Conservation (phyloP, 768 basidiomycete genomes). For the Nidularia pulvinata region DNA sequence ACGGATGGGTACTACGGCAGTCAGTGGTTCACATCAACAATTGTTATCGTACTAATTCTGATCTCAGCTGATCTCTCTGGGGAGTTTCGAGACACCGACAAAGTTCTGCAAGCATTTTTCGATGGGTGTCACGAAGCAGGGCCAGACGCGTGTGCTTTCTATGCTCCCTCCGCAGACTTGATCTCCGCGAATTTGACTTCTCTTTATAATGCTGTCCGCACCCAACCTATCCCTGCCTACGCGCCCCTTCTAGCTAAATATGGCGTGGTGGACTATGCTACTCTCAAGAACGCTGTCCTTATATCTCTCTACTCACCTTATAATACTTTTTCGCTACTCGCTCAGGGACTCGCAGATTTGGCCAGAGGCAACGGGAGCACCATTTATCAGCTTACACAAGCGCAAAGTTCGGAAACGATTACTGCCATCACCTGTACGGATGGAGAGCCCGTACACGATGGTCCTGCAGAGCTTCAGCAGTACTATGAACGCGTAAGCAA, state of each 20-base stretch:
- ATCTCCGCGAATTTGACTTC: conserved; percentile 31
- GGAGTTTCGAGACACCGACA: conserved; percentile 33
- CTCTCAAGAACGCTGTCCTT: conserved; percentile 26
- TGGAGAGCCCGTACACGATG: conserved; percentile 21
- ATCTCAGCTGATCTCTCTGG: conserved; percentile 26
- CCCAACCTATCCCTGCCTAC: conserved; percentile 29
- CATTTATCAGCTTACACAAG: conserved; percentile 24
- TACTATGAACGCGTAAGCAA: neutral
- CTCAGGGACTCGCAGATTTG: conserved; percentile 30
- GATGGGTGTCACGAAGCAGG: conserved; percentile 33
- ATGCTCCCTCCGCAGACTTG: conserved; percentile 26
- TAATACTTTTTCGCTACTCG: conserved; percentile 25
- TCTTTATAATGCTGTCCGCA: conserved; percentile 24
- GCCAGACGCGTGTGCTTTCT: conserved; percentile 31
- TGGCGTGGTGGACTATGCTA: conserved; percentile 32
- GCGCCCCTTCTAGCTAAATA: conserved; percentile 20
- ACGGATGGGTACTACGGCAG: conserved; percentile 37
- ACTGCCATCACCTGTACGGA: conserved; percentile 31
- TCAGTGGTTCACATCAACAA: no score
- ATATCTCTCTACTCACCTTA: conserved; percentile 31
- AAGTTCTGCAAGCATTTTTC: conserved; percentile 30
- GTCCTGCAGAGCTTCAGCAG: neutral
- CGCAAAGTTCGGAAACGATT: conserved; percentile 6
- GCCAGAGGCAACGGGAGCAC: conserved; percentile 21
- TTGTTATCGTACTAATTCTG: no score